Conservation (phyloP, 2,329 filamentous ascomycete genomes). For the Scytalidium sp. region DNA sequence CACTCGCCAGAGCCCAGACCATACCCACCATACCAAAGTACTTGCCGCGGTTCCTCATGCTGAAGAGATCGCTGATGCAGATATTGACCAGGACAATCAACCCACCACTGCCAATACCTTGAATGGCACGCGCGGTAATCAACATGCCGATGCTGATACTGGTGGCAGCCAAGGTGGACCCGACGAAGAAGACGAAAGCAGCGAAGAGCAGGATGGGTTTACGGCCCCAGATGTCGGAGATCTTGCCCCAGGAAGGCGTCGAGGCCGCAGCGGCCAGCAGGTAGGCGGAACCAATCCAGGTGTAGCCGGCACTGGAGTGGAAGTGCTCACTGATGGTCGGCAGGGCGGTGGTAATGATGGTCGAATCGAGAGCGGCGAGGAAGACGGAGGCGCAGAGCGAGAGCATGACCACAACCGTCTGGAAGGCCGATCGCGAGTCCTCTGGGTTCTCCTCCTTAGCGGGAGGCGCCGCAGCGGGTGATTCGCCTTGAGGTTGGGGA, state of each 20-base stretch:
- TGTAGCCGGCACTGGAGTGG: constrained; percentile 51
- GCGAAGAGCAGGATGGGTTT: constrained; percentile 49
- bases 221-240: constrained; percentile 57
- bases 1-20: constrained; percentile 62
- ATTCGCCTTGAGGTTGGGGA: not conserved
- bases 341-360: constrained; percentile 59
- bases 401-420: constrained; percentile 28
- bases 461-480: not conserved
- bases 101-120: constrained; percentile 51
- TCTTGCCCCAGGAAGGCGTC: constrained; percentile 63
- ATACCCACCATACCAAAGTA: constrained; percentile 65
- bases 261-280: constrained; percentile 66
- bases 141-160: constrained; percentile 44
- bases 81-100: constrained; percentile 51
- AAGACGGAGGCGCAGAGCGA: constrained; percentile 29
- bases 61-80: constrained; percentile 52
- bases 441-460: constrained; percentile 17
- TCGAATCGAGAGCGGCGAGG: constrained; percentile 33
- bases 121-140: constrained; percentile 43
- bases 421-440: constrained; percentile 23
- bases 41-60: constrained; percentile 38
- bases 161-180: constrained; percentile 46
- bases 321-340: constrained; percentile 56
- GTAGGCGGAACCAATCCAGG: constrained; percentile 75
- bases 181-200: constrained; percentile 48